Conservation (phyloP, 2,329 filamentous ascomycete genomes). For the Orbilia oligospora region DNA sequence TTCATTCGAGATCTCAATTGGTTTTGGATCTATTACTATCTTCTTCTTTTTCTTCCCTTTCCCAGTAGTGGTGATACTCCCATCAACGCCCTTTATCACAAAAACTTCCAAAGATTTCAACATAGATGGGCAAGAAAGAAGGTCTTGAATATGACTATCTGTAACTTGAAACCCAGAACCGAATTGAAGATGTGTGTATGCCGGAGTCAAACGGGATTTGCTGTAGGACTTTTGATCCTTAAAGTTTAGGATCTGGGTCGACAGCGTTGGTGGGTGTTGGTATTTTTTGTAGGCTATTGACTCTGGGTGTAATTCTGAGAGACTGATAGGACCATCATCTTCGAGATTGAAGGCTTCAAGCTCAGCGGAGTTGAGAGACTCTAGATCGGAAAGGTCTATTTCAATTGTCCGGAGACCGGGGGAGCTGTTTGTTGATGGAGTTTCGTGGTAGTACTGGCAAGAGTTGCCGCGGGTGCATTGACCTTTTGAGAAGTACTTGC, state of each 20-base stretch:
- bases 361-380: background rate
- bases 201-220: constrained; percentile 30
- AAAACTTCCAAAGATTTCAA: constrained; percentile 41
- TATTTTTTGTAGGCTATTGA: constrained; percentile 40
- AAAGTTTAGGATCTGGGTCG: constrained; percentile 32
- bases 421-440: background rate
- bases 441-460: constrained; percentile 41
- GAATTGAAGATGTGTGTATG: constrained; percentile 43
- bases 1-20: constrained; percentile 41
- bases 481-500: constrained; percentile 41
- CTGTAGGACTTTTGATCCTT: constrained; percentile 42
- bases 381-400: background rate
- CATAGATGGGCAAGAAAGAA: constrained; percentile 17
- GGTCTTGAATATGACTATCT: constrained; percentile 41
- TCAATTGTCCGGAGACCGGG: constrained; percentile 13
- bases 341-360: background rate
- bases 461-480: constrained; percentile 3
- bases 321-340: background rate
- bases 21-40: constrained; percentile 5
- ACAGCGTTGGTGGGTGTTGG: constrained; percentile 19
- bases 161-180: constrained; percentile 36
- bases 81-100: constrained; percentile 49
- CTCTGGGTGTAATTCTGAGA: constrained; percentile 6
- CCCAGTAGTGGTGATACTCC: background rate
- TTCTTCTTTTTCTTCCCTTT: constrained; percentile 22